A percentile compares a stretch with the other conserved stretches of the same genome.
Evolutionary conservation across 768 basidiomycete species (phyloP).

Genomic region (Hortiboletus campestris): DNA sequence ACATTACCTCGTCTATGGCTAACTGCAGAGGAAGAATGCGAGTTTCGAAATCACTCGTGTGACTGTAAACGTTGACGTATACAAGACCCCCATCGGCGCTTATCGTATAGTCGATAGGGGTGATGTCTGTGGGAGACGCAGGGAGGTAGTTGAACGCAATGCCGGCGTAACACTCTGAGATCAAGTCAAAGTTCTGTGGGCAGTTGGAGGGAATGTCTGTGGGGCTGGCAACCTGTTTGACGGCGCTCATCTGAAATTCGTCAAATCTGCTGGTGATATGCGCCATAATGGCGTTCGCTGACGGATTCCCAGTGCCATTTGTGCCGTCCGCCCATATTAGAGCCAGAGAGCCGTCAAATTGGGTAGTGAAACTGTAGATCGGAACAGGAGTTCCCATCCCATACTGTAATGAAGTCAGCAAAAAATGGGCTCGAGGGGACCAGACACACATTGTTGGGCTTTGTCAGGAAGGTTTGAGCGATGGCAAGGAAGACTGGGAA

Average conservation of each 20-base stretch:
- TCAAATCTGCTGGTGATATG: slow-evolving; percentile 55
- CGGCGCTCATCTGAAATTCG: slow-evolving; percentile 43
- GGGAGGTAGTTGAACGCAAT: slow-evolving; percentile 62
- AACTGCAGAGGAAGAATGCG: slow-evolving; percentile 72
- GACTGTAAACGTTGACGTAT: slow-evolving; percentile 64
- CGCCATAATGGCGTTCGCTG: slow-evolving; percentile 58
- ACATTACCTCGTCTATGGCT: slow-evolving; percentile 65
- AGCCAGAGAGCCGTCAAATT: slow-evolving; percentile 51
- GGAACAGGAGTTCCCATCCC: slow-evolving; percentile 59
- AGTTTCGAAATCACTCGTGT: slow-evolving; percentile 66
- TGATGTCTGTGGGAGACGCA: slow-evolving; percentile 26
- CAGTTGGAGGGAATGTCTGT: slow-evolving; percentile 55
- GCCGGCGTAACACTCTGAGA: slow-evolving; percentile 70
- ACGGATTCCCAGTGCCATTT: slow-evolving; percentile 50
- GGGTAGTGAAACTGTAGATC: slow-evolving; percentile 43
- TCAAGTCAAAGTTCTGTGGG: slow-evolving; percentile 70
- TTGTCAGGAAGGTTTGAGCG: slow-evolving; percentile 58
- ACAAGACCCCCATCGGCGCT: slow-evolving; percentile 62
- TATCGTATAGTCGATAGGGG: slow-evolving; percentile 65
- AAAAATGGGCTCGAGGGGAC: neutral
- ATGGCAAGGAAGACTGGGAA: slow-evolving; percentile 53
- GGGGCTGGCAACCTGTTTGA: slow-evolving; percentile 48
- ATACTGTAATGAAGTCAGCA: slow-evolving; percentile 39
- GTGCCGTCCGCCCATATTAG: slow-evolving; percentile 73
- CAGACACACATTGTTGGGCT: slow-evolving; percentile 54